phyloP scores from a whole-genome alignment of 2,329 filamentous ascomycete species.

The Chaetomium sp. region DNA sequence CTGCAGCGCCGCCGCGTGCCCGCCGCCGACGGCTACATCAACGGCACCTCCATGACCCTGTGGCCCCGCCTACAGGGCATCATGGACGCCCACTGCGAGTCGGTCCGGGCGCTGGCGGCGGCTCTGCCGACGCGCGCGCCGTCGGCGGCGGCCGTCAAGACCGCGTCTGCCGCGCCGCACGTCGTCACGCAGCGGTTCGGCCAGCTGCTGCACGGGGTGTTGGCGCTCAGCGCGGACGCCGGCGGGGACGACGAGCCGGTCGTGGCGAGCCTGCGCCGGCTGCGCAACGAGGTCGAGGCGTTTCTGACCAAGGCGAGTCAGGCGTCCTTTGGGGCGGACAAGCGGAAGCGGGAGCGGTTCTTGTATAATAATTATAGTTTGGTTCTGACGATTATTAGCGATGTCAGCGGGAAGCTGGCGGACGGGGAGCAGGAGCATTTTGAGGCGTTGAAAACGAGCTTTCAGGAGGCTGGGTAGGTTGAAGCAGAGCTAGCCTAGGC shows the following conservation, averaged over 20 bases:
- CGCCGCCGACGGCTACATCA: constrained; percentile 86
- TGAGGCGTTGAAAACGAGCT: constrained; percentile 63
- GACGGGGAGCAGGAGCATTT: constrained; percentile 76
- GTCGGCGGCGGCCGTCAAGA: constrained; percentile 51
- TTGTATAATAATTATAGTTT: constrained; percentile 95
- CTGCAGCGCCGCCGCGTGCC: constrained; percentile 89
- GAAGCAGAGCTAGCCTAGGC: background rate
- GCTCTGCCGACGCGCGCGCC: constrained; percentile 51
- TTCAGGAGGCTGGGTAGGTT: constrained; percentile 51
- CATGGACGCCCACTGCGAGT: constrained; percentile 92
- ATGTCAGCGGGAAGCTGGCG: constrained; percentile 71
- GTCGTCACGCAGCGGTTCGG: constrained; percentile 94
- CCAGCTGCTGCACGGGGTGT: constrained; percentile 83
- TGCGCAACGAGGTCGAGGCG: constrained; percentile 79
- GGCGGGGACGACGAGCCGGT: constrained; percentile 95
- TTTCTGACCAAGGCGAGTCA: constrained; percentile 80
- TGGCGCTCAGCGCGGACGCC: constrained; percentile 82
- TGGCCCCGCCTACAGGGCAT: constrained; percentile 95
- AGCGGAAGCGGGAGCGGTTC: constrained; percentile 81
- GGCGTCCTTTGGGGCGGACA: constrained; percentile 66
- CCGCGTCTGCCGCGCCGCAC: constrained; percentile 80
- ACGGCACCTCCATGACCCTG: constrained; percentile 90
- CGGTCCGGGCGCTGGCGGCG: constrained; percentile 66
- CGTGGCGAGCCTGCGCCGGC: constrained; percentile 72
- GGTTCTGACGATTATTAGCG: constrained; percentile 87